A percentile compares a stretch with the other conserved stretches of the same genome.
These are phyloP conservation scores for Sanghuangporus sanghuang DNA, from an alignment of 1,284 basidiomycete species.

Conservation along the genomic window DNA sequence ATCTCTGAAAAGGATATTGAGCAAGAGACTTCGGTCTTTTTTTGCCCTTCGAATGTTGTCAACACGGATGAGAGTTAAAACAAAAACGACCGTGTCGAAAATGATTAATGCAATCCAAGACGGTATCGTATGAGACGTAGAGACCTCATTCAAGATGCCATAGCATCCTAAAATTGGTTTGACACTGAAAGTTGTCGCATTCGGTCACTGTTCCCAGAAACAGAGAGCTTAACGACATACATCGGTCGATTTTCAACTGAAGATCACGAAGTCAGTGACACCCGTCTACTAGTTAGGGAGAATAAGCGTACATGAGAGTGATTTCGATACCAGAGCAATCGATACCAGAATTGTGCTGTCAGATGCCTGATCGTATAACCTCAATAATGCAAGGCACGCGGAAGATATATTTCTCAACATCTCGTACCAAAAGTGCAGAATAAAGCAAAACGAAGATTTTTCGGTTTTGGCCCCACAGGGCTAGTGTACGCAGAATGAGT, in stretches of 20 bases:
- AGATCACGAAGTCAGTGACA: neutral
- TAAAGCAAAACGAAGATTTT: neutral
- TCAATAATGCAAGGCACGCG: neutral
- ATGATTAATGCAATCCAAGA: slow-evolving; percentile 4
- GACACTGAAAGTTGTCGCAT: neutral
- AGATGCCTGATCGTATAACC: neutral
- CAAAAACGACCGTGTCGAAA: slow-evolving; percentile 8
- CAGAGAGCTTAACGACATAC: neutral
- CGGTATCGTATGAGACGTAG: neutral
- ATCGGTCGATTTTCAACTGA: slow-evolving; percentile 3
- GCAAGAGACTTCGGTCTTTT: slow-evolving; percentile 1
- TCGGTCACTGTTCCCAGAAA: neutral
- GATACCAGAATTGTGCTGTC: slow-evolving; percentile 3
- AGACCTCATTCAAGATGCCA: neutral
- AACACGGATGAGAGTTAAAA: slow-evolving; percentile 3
- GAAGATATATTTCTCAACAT: no score
- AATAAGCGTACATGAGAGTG: neutral
- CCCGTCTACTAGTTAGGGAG: neutral
- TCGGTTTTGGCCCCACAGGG: slow-evolving; percentile 13
- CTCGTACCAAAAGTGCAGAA: neutral
- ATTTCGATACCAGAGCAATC: slow-evolving; percentile 4
- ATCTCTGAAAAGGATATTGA: slow-evolving; percentile 8
- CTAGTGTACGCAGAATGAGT: slow-evolving; percentile 11
- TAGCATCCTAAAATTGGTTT: neutral
- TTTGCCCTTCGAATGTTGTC: neutral